Evolutionary conservation across 495 filamentous ascomycete species (phyloP).

Genomic region (Bryoglossum gracile): DNA sequence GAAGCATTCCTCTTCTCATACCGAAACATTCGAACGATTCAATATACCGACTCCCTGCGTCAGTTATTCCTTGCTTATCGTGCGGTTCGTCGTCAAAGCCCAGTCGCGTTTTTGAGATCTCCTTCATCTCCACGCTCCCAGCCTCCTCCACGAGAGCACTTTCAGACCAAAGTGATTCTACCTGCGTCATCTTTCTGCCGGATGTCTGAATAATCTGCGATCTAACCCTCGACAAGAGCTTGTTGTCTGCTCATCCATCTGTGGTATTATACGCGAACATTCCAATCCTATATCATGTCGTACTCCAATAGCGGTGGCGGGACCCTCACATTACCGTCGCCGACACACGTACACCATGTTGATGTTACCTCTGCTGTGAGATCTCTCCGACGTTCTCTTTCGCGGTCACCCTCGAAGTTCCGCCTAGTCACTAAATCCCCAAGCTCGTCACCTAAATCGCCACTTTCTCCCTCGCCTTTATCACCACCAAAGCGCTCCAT

Average conservation of each 20-base stretch:
- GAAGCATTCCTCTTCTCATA: neutral
- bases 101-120: neutral
- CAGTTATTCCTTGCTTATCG: neutral
- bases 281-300: conserved; percentile 31
- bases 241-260: too few species aligned
- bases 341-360: conserved; percentile 71
- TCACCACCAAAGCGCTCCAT: conserved; percentile 43
- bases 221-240: conserved; percentile 3
- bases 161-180: neutral
- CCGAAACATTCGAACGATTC: conserved; percentile 7
- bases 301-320: conserved; percentile 52
- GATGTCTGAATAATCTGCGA: conserved; percentile 12
- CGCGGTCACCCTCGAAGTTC: conserved; percentile 82
- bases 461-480: conserved; percentile 41
- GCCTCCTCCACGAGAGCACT: neutral
- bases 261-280: conserved; percentile 15
- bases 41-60: conserved; percentile 1
- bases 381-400: conserved; percentile 75
- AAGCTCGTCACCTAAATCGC: conserved; percentile 33
- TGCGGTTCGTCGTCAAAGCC: neutral
- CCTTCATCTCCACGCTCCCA: neutral
- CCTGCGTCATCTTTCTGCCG: conserved; percentile 13
- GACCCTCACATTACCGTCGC: conserved; percentile 75
- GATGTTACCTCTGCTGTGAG: conserved; percentile 70
- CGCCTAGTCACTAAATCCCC: conserved; percentile 51